Percentiles rank a stretch among this genome's conserved stretches.
Conservation (phyloP, 2,329 filamentous ascomycete genomes). For the Catunica adiposa region DNA sequence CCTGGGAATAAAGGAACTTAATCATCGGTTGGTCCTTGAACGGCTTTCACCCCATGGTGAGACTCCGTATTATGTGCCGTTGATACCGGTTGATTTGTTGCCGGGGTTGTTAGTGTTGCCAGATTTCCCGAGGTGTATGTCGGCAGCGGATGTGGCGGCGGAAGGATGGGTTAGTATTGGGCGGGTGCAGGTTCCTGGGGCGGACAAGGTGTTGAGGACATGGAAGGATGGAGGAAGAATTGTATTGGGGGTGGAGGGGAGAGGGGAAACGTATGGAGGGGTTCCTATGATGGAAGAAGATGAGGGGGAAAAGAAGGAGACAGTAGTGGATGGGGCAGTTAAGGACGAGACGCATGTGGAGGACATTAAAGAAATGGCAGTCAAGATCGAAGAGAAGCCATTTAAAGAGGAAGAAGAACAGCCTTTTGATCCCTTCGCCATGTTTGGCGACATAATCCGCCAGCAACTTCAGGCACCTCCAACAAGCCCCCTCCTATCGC, state of each 20-base stretch:
- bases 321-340: too few relatives aligned
- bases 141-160: slow-evolving; percentile 21
- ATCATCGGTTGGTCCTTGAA: slow-evolving; percentile 25
- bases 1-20: too few relatives aligned
- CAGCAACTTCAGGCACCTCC: too few relatives aligned
- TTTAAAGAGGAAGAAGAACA: too few relatives aligned
- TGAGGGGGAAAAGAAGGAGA: neutral
- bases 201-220: neutral
- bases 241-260: neutral
- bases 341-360: too few relatives aligned
- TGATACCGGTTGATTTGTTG: slow-evolving; percentile 38
- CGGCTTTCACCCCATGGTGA: slow-evolving; percentile 21
- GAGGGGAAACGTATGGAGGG: neutral
- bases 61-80: slow-evolving; percentile 27
- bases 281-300: neutral
- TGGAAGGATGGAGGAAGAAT: slow-evolving; percentile 1
- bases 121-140: slow-evolving; percentile 28
- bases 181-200: neutral
- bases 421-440: too few relatives aligned
- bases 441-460: too few relatives aligned
- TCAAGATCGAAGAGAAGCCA: too few relatives aligned
- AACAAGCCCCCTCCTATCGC: too few relatives aligned
- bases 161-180: neutral
- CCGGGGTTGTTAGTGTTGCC: slow-evolving; percentile 29
- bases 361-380: too few relatives aligned